These are phyloP conservation scores for Penicillium sp. DNA, from an alignment of 2,329 filamentous ascomycete genomes.

Conservation along the genomic window DNA sequence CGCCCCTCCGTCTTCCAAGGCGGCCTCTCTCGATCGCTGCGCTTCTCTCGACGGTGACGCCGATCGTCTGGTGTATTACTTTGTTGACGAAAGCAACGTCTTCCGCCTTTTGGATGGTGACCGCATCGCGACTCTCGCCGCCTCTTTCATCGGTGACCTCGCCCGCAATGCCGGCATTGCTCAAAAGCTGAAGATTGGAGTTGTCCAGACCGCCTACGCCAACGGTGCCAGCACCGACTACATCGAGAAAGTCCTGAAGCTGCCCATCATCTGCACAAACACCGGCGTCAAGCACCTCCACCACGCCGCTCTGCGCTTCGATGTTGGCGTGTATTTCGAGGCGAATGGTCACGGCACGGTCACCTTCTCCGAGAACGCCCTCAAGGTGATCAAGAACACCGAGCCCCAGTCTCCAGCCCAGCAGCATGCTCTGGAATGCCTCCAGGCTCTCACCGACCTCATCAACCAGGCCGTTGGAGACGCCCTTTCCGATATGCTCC, in stretches of 20 bases:
- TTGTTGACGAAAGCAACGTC: conserved; percentile 69
- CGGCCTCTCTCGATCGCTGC: conserved; percentile 67
- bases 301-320: conserved; percentile 90
- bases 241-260: conserved; percentile 76
- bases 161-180: conserved; percentile 71
- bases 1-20: conserved; percentile 75
- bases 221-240: conserved; percentile 93
- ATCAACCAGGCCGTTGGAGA: conserved; percentile 99
- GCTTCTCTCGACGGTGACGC: conserved; percentile 94
- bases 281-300: conserved; percentile 98
- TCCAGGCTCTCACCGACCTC: conserved; percentile 76
- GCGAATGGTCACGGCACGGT: conserved; percentile 97
- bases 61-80: conserved; percentile 94
- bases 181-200: conserved; percentile 78
- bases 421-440: conserved; percentile 78
- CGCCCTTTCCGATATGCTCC: conserved; percentile 88
- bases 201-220: conserved; percentile 96
- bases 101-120: conserved; percentile 96
- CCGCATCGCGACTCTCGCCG: conserved; percentile 89
- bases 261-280: conserved; percentile 86
- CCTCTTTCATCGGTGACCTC: conserved; percentile 87
- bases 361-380: conserved; percentile 80
- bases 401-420: conserved; percentile 87
- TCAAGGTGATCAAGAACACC: conserved; percentile 69
- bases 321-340: conserved; percentile 97